Evolutionary conservation across 352 stramenopile species (phyloP), one percentile per base, ranked within the genome.

Genomic region (Phytophthora palmivora): DNA sequence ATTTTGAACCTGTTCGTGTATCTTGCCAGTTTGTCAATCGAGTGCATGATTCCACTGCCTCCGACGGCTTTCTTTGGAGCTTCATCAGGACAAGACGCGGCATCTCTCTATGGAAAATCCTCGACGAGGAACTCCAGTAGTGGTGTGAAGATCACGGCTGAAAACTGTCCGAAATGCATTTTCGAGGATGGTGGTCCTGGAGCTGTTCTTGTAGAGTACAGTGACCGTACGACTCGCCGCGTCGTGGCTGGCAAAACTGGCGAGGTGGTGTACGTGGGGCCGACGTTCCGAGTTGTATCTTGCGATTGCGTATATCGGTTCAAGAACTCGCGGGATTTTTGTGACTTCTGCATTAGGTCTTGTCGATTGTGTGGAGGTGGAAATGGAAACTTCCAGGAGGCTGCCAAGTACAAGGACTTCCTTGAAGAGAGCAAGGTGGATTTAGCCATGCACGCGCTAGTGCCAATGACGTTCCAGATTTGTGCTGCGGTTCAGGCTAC

Each of bases 231-330:
- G 21, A 93, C 84, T 16, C 57, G 72, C 15, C 74, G 78, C 0
- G 57, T 91, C 47, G 46, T 65, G 24, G 65, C 60, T 6, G 75
- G 62, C 12, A 78, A 72, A 51, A 65, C 65, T 56, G 63, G 70
- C 3, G 85, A 89, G 18, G 51, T 87, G 12, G 82, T 94, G 34
- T 62, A 84, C 26, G 62, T 94, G 10, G 87, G 87, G 0, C 79
- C 84, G 26, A 94, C 73, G 8, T 96, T 94, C 64, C 82, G 84
- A n/a, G 87, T 94, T 47, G 81, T 94, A 3, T 76, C 80, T 21
- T 96, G 87, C 47, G 85, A 96, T 58, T 96, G 87, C 36, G 85
- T 94, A n/a, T 75, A 88, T 45, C 84, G 87, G 15, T 89, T 88
- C 37, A 63, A 82, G 22, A 76, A 66, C 19, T 77, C 72, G 6